These are phyloP conservation scores for Xylaria castorea DNA, from an alignment of 495 filamentous ascomycete species.

Conservation along the genomic window DNA sequence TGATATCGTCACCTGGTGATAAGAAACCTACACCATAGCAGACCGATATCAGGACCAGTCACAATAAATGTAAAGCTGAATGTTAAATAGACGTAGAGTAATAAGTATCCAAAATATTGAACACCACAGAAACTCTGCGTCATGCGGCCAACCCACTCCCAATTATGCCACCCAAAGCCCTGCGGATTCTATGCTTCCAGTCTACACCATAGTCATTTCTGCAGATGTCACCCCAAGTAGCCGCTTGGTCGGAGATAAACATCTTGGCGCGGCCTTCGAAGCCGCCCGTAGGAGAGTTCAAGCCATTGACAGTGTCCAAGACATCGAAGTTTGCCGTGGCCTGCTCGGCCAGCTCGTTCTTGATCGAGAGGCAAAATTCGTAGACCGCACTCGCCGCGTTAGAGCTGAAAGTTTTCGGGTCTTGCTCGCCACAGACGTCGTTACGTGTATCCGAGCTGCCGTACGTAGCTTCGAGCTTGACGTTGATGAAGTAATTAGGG, in stretches of 20 bases:
- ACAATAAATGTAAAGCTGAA: no score
- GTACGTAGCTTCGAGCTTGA: background rate
- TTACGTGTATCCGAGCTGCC: background rate
- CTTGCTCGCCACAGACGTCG: conserved; percentile 7
- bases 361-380: conserved; percentile 5
- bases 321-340: conserved; percentile 5
- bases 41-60: no score
- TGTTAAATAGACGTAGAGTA: no score
- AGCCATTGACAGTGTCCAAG: background rate
- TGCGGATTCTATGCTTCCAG: no score
- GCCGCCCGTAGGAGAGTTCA: conserved; percentile 1
- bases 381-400: conserved; percentile 7
- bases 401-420: conserved; percentile 1
- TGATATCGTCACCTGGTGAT: no score
- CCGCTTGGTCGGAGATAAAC: conserved; percentile 6
- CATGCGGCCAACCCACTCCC: no score
- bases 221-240: conserved; percentile 2
- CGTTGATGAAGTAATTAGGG: conserved; percentile 11
- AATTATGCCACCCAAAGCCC: no score
- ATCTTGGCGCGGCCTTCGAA: conserved; percentile 18
- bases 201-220: background rate
- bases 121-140: no score
- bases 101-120: no score
- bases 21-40: no score
- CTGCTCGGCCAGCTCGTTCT: background rate